Evolutionary conservation across 2,329 filamentous ascomycete genomes (phyloP).

Genomic region (Hymenoscyphus linearis): DNA sequence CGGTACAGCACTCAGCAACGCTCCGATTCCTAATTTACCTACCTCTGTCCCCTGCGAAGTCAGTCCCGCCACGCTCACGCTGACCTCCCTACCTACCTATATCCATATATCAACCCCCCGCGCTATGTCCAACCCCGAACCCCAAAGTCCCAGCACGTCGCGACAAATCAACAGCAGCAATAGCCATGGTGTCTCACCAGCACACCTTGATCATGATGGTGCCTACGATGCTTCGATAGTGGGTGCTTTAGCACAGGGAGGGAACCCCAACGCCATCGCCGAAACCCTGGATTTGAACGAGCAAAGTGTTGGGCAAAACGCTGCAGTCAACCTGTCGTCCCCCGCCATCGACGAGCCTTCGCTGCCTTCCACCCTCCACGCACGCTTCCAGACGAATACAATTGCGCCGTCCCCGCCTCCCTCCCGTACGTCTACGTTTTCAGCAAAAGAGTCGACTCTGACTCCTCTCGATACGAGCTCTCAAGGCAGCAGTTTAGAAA

Average conservation of each 20-base stretch:
- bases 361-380: conserved; percentile 5
- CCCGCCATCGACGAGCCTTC: conserved; percentile 4
- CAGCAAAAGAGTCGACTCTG: conserved; percentile 14
- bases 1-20: not conserved
- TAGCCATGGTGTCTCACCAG: not conserved
- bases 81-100: not conserved
- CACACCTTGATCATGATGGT: not conserved
- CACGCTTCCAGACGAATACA: conserved; percentile 35
- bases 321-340: conserved; percentile 11
- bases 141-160: conserved; percentile 14
- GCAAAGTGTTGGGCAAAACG: conserved; percentile 13
- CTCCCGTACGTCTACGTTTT: conserved; percentile 8
- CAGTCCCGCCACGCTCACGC: not conserved
- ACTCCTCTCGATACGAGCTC: conserved; percentile 24
- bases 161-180: conserved; percentile 12
- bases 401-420: conserved; percentile 35
- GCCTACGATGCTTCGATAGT: conserved; percentile 1
- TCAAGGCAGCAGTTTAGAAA: conserved; percentile 16
- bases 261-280: conserved; percentile 4
- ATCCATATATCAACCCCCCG: conserved; percentile 2
- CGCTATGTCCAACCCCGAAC: conserved; percentile 23
- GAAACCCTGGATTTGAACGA: conserved; percentile 11
- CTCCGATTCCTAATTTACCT: not conserved
- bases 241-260: conserved; percentile 9
- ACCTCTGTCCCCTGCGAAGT: not conserved